Evolutionary conservation across 371 early-diverging fungal genomes (phyloP), one percentile per base, ranked within the genome.

Genomic region (Choanephora cucurbitarum): DNA sequence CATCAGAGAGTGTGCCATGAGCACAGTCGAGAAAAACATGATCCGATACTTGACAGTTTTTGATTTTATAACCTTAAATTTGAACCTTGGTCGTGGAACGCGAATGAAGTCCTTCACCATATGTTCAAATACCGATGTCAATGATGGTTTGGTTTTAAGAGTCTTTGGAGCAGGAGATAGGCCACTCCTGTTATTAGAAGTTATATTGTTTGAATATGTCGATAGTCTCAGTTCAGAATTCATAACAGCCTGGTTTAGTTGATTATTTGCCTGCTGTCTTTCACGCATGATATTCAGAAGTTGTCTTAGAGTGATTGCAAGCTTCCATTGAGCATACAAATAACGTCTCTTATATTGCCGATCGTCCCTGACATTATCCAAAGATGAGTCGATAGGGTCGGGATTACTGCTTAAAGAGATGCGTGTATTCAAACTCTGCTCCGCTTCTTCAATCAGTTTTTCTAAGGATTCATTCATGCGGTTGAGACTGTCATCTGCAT

Each of bases 391-490:
- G 39, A 31, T 18, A 1, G 39, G 3, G 34, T 22, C 17, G 19
- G 43, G 28, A 22, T 19, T 19, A n/a, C 34, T 17, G 41, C 14
- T n/a, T 5, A 41, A 14, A 24, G 42, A 42, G 32, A 44, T n/a
- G 28, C 23, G 44, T 45, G 50, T 31, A 24, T 50, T 44, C 17
- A 66, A 44, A 33, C 63, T 58, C n/a, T 10, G 17, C 42, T 55
- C 41, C 8, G 63, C 67, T 45, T 67, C 63, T 15, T 45, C 31
- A n/a, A 63, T 67, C 24, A 67, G 39, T 15, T 52, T 52, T 33
- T 59, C 59, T 1, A 67, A 15, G 6, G 64, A 55, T 10, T 43
- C 43, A 48, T 67, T 67, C 52, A 63, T 63, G 37, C 64, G 52
- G 31, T 21, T 47, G 15, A 67, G 42, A 39, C 53, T 56, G 41